A percentile compares a stretch with the other conserved stretches of the same genome.
Conservation (phyloP, 202 grass and related monocot genomes). For the Dendrocalamus latiflorus region DNA sequence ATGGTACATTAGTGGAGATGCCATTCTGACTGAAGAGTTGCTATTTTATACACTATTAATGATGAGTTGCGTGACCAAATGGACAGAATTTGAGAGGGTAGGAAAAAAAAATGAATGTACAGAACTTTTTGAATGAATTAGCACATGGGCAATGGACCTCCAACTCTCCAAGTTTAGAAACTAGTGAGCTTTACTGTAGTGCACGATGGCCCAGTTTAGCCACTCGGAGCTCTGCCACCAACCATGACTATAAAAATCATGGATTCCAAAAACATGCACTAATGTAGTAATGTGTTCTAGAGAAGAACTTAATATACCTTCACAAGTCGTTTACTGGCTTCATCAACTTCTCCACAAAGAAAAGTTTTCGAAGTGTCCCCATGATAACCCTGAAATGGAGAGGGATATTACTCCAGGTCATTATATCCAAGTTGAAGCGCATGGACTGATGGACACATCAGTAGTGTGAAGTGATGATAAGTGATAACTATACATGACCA, state of each 20-base stretch:
- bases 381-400: conserved; percentile 71
- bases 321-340: conserved; percentile 73
- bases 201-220: neutral
- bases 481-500: neutral
- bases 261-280: neutral
- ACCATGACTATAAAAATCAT: neutral
- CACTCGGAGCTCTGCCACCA: neutral
- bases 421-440: conserved; percentile 9
- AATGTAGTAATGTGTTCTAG: too few relatives aligned
- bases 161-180: neutral
- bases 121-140: neutral
- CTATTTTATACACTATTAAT: neutral
- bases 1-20: neutral
- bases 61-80: neutral
- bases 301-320: conserved; percentile 62
- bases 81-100: neutral
- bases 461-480: neutral
- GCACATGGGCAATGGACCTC: neutral
- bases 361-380: conserved; percentile 96
- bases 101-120: neutral
- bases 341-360: conserved; percentile 90
- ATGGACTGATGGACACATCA: neutral
- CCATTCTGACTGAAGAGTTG: neutral
- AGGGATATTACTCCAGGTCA: conserved; percentile 2
- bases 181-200: neutral